phyloP scores from a whole-genome alignment of 1,284 basidiomycete genomes.

The Cutaneotrichosporon daszewskae region DNA sequence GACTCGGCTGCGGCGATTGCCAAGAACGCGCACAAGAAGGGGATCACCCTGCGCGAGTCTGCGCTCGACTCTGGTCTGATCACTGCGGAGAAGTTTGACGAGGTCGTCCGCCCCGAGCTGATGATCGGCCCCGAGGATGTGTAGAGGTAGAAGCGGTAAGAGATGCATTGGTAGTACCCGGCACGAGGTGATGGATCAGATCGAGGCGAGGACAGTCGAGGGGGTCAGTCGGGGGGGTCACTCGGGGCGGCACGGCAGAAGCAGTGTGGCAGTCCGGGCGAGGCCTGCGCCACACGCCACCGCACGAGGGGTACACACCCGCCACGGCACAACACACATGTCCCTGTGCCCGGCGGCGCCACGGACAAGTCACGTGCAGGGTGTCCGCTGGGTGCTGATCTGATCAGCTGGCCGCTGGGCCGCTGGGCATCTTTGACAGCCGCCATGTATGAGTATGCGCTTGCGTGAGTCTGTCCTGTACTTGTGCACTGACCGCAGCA shows the following conservation, averaged over 20 bases:
- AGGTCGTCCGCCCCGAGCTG: conserved; percentile 84
- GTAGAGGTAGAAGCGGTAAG: background rate
- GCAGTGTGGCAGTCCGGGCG: too few species aligned
- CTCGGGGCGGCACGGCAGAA: too few species aligned
- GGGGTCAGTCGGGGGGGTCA: too few species aligned
- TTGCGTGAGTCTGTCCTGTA: too few species aligned
- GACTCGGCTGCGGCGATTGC: conserved; percentile 81
- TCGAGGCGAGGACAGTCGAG: background rate
- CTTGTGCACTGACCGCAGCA: too few species aligned
- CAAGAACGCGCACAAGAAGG: conserved; percentile 99
- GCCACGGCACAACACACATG: too few species aligned
- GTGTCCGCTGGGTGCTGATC: too few species aligned
- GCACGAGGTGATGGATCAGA: background rate
- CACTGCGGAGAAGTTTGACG: conserved; percentile 87
- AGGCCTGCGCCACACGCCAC: background rate
- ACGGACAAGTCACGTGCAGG: too few species aligned
- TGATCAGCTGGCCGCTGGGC: too few species aligned
- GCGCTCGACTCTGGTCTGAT: conserved; percentile 82
- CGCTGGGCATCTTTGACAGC: too few species aligned
- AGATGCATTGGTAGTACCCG: background rate
- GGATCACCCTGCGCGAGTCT: conserved; percentile 90
- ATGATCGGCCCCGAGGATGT: conserved; percentile 11
- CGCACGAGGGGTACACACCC: background rate
- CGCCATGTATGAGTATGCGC: too few species aligned
- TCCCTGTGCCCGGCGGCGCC: too few species aligned